These are phyloP conservation scores for Helianthus tuberosus DNA, from an alignment of 129 eudicot genomes.

Conservation along the genomic window DNA sequence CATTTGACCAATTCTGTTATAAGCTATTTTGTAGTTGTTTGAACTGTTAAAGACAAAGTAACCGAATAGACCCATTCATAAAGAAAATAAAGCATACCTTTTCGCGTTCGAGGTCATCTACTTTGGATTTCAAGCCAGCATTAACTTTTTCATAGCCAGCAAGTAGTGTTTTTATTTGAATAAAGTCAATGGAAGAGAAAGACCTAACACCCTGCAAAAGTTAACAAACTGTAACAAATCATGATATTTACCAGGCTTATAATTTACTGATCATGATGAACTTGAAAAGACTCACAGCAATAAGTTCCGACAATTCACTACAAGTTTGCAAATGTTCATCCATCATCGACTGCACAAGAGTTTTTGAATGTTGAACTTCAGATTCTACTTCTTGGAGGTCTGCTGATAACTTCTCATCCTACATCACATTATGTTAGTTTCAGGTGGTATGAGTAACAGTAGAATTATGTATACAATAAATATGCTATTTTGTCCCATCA, in stretches of 20 bases:
- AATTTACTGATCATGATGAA: neutral
- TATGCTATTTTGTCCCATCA: too few species aligned
- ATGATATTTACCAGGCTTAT: neutral
- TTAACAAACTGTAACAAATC: slow-evolving; percentile 5
- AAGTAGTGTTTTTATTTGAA: slow-evolving; percentile 46
- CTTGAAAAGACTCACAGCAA: slow-evolving; percentile 58
- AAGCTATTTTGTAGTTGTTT: neutral
- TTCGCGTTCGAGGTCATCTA: slow-evolving; percentile 64
- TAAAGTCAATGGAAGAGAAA: slow-evolving; percentile 44
- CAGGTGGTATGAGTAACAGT: slow-evolving; percentile 14
- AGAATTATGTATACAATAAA: neutral
- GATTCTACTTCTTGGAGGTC: slow-evolving; percentile 60
- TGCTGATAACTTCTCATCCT: slow-evolving; percentile 49
- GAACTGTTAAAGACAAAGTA: neutral
- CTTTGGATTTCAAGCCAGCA: slow-evolving; percentile 47
- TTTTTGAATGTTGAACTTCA: slow-evolving; percentile 53
- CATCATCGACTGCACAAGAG: slow-evolving; percentile 46
- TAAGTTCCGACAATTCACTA: slow-evolving; percentile 30
- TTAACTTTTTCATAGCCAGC: slow-evolving; percentile 44
- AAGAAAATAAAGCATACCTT: slow-evolving; percentile 54
- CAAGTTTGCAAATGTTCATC: slow-evolving; percentile 62
- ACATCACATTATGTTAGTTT: slow-evolving; percentile 23
- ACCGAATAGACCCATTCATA: slow-evolving; percentile 3
- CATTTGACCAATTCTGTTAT: slow-evolving; percentile 4
- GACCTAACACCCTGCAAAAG: slow-evolving; percentile 58